Base-by-base conservation (phyloP, 768 basidiomycete species). In the Kwoniella sp. region DNA sequence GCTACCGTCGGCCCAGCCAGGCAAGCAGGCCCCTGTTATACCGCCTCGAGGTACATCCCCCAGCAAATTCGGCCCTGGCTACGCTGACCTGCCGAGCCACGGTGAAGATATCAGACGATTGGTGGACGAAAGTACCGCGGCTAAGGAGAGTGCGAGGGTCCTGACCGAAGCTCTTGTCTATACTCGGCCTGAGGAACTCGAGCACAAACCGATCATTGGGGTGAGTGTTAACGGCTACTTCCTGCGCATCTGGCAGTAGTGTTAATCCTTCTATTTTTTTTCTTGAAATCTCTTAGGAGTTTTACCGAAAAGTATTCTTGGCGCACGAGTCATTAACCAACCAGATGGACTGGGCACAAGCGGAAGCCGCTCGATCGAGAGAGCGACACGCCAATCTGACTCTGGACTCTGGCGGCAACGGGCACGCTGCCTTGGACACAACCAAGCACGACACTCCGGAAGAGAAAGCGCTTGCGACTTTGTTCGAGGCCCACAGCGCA, bases 261-360 rank as follows among this genome's bases (percentile, higher is more conserved):
- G 47, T 3, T 56, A 12, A 25, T 29, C 54, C 24, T 27, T 64
- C 2, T 13, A 13, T 46, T 22, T 53, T 50, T 19, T 26, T 8
- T 24, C n/a, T n/a, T n/a, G n/a, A n/a, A n/a, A n/a, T n/a, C n/a
- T 19, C 27, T 19, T 63, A 95, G 91, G 92, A 94, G 80, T 93
- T 92, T 72, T 86, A 90, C 70, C 72, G 79, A 17, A 90, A 90
- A 73, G 92, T 91, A 76, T 84, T 86, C 29, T 83, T 85, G 2
- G 92, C 90, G 1, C 91, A 92, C 78, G 92, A 92, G 64, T 84
- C 93, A 12, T 86, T 95, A 26, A 88, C 83, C 67, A 87, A 88
- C 12, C 92, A 94, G 79, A 92, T 96, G 70, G 87, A 89, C 7
- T 95, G 93, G 92, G 93, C 93, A 2, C 85, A 87, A 22, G 87